A percentile compares a stretch with the other conserved stretches of the same genome.
Evolutionary conservation across 768 basidiomycete genomes (phyloP).

Genomic region (Suillus discolor): DNA sequence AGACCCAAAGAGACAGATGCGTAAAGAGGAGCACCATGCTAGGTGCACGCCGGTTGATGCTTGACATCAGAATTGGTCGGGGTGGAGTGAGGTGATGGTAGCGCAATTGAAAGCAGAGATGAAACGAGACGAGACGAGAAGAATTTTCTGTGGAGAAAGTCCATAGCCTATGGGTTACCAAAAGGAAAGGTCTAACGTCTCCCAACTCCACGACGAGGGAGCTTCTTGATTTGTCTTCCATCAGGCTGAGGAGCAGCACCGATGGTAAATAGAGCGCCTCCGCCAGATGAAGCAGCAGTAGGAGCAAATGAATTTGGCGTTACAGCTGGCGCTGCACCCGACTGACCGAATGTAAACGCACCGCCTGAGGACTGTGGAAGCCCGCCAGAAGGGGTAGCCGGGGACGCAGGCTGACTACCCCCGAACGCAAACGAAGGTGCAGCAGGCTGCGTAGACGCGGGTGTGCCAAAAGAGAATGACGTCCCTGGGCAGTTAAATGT

Average conservation of each 20-base stretch:
- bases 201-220: slow-evolving; percentile 45
- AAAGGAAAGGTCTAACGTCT: slow-evolving; percentile 23
- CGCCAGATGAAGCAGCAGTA: slow-evolving; percentile 32
- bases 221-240: slow-evolving; percentile 52
- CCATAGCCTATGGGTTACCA: slow-evolving; percentile 6
- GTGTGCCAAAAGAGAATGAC: slow-evolving; percentile 48
- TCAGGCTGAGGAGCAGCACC: slow-evolving; percentile 48
- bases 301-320: slow-evolving; percentile 50
- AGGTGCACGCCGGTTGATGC: slow-evolving; percentile 22
- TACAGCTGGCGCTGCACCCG: slow-evolving; percentile 38
- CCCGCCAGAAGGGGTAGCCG: slow-evolving; percentile 42
- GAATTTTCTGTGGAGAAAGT: slow-evolving; percentile 5
- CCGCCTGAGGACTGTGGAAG: slow-evolving; percentile 35
- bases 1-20: slow-evolving; percentile 10
- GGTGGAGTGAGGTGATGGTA: slow-evolving; percentile 17
- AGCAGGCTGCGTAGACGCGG: slow-evolving; percentile 38
- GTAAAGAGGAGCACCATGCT: slow-evolving; percentile 8
- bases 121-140: slow-evolving; percentile 4
- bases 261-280: slow-evolving; percentile 55
- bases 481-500: slow-evolving; percentile 50
- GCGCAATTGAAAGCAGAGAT: slow-evolving; percentile 18
- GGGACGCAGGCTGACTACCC: slow-evolving; percentile 59
- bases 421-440: slow-evolving; percentile 52
- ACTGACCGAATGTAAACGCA: slow-evolving; percentile 42
- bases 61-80: slow-evolving; percentile 25